Evolutionary conservation across 768 basidiomycete species (phyloP), one percentile per base, ranked within the genome.

Genomic region (Coprinopsis cinerea): DNA sequence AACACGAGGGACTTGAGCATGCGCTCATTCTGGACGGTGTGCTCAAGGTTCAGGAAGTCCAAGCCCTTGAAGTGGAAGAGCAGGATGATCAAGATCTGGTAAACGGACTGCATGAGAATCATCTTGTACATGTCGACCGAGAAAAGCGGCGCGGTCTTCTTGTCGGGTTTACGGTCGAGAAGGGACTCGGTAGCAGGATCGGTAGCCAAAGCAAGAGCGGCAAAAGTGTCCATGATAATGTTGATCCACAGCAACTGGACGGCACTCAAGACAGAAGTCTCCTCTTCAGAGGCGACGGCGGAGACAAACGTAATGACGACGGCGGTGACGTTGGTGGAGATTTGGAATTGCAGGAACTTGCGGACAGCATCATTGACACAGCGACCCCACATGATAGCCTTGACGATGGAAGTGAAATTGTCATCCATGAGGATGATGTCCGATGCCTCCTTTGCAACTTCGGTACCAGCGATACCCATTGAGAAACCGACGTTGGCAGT

Each of bases 341-440:
- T 76, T 67, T 92, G 92, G 77, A 96, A 96, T 70, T 97, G 95
- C 52, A 99, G 63, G 72, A 98, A 99, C 72, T 98, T 99, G 63
- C 87, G 84, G 44, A 98, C 96, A 0, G 94, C 83, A 60, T 99
- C 96, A 65, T 97, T 99, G 54, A 99, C 95, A 60, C 92, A 95
- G 43, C 96, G 89, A 36, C 96, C 96, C 95, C 96, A 98, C 75
- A 96, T 93, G 58, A 98, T 96, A 49, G 96, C 96, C 58, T 92
- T 86, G 57, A 97, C 92, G 60, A 99, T 94, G 2, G 91, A 94
- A 3, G 91, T 72, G 64, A 99, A 98, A 64, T 95, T 94, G 67
- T 94, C 92, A 63, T 93, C 89, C 94, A 96, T 96, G 35, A 97
- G 81, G 59, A 98, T 94, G 61, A 99, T 96, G 60, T 99, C 96